These are phyloP conservation scores for Blastomyces gilchristii DNA, from an alignment of 2,329 filamentous ascomycete genomes.

Conservation along the genomic window DNA sequence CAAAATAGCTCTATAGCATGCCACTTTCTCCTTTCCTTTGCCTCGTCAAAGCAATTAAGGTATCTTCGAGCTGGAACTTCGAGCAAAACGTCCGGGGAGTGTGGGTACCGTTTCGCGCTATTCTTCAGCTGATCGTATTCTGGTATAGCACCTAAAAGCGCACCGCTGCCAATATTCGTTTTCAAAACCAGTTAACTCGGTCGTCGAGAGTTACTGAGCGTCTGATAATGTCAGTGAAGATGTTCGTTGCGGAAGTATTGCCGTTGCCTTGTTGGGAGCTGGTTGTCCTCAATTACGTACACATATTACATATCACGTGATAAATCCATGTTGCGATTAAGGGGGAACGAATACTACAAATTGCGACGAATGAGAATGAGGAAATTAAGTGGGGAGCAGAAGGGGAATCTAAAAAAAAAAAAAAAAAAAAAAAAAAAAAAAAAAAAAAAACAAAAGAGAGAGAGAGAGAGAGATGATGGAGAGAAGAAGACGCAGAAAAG, in stretches of 20 bases:
- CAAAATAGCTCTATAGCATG: neutral
- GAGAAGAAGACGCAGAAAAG: neutral
- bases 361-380: neutral
- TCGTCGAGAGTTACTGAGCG: neutral
- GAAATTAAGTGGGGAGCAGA: neutral
- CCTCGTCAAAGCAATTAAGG: neutral
- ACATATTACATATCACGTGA: neutral
- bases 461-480: neutral
- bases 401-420: too few species aligned
- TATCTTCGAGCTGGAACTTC: neutral
- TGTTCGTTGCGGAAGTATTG: neutral
- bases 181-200: neutral
- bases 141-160: neutral
- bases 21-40: neutral
- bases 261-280: too few species aligned
- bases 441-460: neutral
- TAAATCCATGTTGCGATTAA: neutral
- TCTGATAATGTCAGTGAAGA: neutral
- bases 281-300: conserved; percentile 1
- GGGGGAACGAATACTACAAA: neutral
- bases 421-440: neutral
- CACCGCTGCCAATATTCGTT: neutral
- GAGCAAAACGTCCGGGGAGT: neutral
- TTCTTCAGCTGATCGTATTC: neutral
- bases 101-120: neutral